phyloP scores from a whole-genome alignment of 169 alveolate genomes.

The Cryptosporidium viatorum region DNA sequence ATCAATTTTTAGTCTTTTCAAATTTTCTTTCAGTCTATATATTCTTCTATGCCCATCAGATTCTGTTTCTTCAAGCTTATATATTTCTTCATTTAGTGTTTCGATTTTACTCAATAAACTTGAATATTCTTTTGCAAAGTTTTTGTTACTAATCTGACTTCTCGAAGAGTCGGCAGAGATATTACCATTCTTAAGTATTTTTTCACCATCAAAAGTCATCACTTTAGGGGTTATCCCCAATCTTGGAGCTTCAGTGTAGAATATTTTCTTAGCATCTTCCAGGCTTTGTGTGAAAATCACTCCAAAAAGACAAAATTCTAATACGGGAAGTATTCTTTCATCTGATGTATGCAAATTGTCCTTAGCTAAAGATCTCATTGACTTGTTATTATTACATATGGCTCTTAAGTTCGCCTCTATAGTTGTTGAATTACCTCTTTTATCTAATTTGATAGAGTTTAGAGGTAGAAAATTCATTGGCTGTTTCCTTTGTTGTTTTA shows the following conservation, averaged over 20 bases:
- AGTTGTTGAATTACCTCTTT: neutral
- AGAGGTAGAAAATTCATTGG: slow-evolving; percentile 60
- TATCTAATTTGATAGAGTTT: slow-evolving; percentile 12
- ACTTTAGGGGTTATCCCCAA: slow-evolving; percentile 38
- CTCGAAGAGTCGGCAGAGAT: slow-evolving; percentile 17
- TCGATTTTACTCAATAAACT: slow-evolving; percentile 4
- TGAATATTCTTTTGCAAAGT: slow-evolving; percentile 29
- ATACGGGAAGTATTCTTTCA: slow-evolving; percentile 50
- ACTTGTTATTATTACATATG: slow-evolving; percentile 22
- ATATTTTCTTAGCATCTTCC: slow-evolving; percentile 57
- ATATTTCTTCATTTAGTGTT: slow-evolving; percentile 18
- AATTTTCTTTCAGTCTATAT: slow-evolving; percentile 23
- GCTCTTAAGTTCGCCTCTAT: slow-evolving; percentile 43
- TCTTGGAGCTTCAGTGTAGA: slow-evolving; percentile 67
- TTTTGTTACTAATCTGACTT: neutral
- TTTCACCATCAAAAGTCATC: slow-evolving; percentile 64
- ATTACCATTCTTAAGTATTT: slow-evolving; percentile 63
- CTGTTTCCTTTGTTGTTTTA: slow-evolving; percentile 24
- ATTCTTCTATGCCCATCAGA: slow-evolving; percentile 47
- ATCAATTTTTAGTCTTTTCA: slow-evolving; percentile 47
- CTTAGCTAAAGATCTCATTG: slow-evolving; percentile 50
- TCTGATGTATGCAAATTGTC: slow-evolving; percentile 67
- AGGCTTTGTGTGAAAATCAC: slow-evolving; percentile 29
- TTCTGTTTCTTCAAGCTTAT: slow-evolving; percentile 32
- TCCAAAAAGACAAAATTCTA: slow-evolving; percentile 31